Evolutionary conservation across 1,139 yeast species (phyloP).

Genomic region (Pichia sp.): DNA sequence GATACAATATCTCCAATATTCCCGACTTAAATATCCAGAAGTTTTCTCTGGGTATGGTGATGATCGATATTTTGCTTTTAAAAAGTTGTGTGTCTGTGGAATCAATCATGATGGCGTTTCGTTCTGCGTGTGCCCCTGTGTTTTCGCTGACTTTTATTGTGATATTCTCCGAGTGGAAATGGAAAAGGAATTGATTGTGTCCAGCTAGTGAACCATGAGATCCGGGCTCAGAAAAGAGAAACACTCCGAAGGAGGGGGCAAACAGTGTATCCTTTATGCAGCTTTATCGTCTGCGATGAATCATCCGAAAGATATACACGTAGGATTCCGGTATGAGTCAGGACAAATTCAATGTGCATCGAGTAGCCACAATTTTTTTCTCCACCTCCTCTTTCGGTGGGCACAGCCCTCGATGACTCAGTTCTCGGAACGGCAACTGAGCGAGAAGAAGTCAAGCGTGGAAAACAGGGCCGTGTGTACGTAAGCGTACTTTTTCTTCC

Average conservation of each 20-base stretch:
- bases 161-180: too few species aligned
- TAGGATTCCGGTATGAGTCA: not conserved
- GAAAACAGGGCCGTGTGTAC: not conserved
- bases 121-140: too few species aligned
- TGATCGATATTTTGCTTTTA: slow-evolving; percentile 42
- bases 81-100: slow-evolving; percentile 44
- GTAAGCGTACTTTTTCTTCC: not conserved
- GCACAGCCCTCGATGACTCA: not conserved
- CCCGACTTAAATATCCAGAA: slow-evolving; percentile 51
- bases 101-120: slow-evolving; percentile 24
- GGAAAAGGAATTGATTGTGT: too few species aligned
- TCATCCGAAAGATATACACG: not conserved
- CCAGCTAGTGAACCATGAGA: too few species aligned
- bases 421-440: not conserved
- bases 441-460: not conserved
- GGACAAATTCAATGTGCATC: not conserved
- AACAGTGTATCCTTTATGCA: not conserved
- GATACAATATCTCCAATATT: slow-evolving; percentile 40
- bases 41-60: slow-evolving; percentile 46
- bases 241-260: not conserved
- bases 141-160: too few species aligned
- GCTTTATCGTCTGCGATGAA: not conserved
- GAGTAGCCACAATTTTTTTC: not conserved
- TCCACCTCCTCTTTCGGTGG: not conserved
- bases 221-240: too few species aligned